phyloP scores from a whole-genome alignment of 2,329 filamentous ascomycete genomes.

The Ceratocystis papillata region DNA sequence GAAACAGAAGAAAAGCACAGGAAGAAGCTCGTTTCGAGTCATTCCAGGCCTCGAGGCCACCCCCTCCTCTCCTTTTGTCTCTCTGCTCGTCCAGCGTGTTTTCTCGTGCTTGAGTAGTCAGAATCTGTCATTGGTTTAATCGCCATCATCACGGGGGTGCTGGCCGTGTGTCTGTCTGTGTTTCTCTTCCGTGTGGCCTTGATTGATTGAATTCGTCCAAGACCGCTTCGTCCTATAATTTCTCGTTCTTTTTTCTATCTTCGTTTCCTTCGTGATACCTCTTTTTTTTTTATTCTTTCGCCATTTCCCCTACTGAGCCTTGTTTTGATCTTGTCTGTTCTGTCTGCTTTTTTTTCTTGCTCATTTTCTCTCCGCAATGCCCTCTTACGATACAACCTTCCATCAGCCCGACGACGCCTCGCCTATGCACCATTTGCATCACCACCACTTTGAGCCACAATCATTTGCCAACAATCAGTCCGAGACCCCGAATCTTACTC shows the following conservation, averaged over 20 bases:
- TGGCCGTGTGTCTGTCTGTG: too few relatives aligned
- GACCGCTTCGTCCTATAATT: constrained; percentile 14
- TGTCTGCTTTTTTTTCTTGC: neutral
- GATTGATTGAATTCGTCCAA: too few relatives aligned
- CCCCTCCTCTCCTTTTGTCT: too few relatives aligned
- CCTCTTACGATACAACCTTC: constrained; percentile 20
- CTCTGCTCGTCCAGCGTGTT: too few relatives aligned
- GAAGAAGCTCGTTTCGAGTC: too few relatives aligned
- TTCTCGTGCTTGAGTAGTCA: too few relatives aligned
- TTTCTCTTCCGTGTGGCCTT: constrained; percentile 10
- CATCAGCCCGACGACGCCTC: constrained; percentile 19
- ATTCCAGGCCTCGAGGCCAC: too few relatives aligned
- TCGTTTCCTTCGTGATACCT: constrained; percentile 21
- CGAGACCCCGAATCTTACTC: neutral
- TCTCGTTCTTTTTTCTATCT: constrained; percentile 23
- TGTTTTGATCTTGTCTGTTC: neutral
- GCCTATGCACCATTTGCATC: constrained; percentile 20
- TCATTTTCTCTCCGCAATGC: constrained; percentile 21
- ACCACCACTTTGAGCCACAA: constrained; percentile 13
- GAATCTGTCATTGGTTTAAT: too few relatives aligned
- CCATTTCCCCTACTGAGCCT: neutral
- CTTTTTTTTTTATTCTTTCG: neutral
- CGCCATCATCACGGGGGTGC: too few relatives aligned
- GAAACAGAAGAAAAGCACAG: too few relatives aligned
- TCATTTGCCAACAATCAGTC: neutral